Conservation (phyloP, 805 yeast genomes). For the Lipomyces spencermartinsiae region DNA sequence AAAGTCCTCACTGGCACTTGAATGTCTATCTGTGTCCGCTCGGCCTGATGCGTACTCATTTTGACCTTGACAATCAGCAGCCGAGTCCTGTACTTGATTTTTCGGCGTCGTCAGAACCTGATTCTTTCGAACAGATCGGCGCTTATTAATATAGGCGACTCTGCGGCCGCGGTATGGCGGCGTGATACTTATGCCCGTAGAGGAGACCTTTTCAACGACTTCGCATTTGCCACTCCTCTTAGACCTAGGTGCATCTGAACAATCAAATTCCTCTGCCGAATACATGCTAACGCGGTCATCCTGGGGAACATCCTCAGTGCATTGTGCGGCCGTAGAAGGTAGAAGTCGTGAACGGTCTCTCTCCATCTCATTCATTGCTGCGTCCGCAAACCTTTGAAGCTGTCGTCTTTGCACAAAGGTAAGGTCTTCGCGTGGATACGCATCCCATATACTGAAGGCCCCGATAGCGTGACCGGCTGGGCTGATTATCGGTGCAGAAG, state of each 20-base stretch:
- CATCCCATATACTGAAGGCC: conserved; percentile 27
- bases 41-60: background rate
- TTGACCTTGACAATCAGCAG: background rate
- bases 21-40: background rate
- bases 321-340: background rate
- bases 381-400: conserved; percentile 24
- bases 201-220: background rate
- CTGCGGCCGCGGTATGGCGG: background rate
- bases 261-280: conserved; percentile 26
- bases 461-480: conserved; percentile 22
- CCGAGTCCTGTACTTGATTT: background rate
- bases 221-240: background rate
- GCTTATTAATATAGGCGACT: background rate
- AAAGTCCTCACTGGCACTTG: background rate
- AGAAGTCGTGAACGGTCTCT: background rate
- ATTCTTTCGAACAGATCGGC: background rate
- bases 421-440: conserved; percentile 20
- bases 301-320: background rate
- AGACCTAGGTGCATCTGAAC: background rate
- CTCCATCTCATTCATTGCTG: conserved; percentile 11
- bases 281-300: conserved; percentile 12
- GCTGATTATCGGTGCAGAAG: conserved; percentile 62
- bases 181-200: background rate
- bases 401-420: background rate
- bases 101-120: background rate